Conservation (phyloP, 345 rosid species). For the Populus pruinosa region DNA sequence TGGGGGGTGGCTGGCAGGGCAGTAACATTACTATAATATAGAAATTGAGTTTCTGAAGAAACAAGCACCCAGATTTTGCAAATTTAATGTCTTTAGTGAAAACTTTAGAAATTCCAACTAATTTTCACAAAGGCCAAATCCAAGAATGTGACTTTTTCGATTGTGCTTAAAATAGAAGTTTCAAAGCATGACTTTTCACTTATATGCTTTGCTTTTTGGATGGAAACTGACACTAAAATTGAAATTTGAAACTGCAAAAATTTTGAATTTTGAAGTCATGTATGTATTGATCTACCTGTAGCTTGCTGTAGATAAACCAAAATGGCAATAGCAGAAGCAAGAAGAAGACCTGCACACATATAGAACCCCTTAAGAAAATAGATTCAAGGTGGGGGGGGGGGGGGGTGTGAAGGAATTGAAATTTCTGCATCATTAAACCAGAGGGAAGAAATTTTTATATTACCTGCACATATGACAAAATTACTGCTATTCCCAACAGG, state of each 20-base stretch:
- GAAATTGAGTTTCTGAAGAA: too few relatives aligned
- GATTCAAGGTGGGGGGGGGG: neutral
- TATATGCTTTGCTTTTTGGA: neutral
- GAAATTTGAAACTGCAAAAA: constrained; percentile 4
- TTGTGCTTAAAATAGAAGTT: neutral
- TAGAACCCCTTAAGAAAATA: constrained; percentile 4
- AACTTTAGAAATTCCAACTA: neutral
- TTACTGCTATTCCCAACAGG: constrained; percentile 71
- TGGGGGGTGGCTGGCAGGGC: too few relatives aligned
- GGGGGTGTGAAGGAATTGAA: neutral
- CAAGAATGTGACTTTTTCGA: neutral
- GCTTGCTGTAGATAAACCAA: constrained; percentile 81
- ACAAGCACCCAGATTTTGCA: too few relatives aligned
- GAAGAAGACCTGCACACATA: constrained; percentile 58
- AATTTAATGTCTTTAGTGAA: too few relatives aligned
- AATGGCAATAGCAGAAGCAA: constrained; percentile 80
- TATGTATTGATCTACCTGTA: constrained; percentile 52
- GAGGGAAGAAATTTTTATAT: constrained; percentile 10
- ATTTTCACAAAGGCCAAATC: neutral
- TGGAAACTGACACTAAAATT: neutral
- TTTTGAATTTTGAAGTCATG: constrained; percentile 4
- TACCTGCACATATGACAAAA: constrained; percentile 93
- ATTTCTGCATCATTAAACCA: constrained; percentile 3
- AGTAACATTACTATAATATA: too few relatives aligned
- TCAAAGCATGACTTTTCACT: neutral